Base-by-base conservation (phyloP, 257 asterid species). In the Lantana camara region DNA sequence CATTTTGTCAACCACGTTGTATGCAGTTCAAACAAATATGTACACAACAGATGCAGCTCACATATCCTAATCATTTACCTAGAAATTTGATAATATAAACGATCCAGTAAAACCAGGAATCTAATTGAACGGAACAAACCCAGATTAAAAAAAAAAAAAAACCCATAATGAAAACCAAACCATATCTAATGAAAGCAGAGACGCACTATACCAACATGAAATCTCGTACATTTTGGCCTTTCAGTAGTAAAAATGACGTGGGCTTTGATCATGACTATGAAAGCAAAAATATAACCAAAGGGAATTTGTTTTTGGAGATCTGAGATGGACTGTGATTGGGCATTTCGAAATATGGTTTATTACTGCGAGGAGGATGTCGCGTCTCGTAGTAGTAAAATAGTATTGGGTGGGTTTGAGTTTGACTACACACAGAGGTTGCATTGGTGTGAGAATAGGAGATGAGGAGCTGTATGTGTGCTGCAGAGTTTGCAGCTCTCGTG, bases 281-380 rank as follows among this genome's bases (percentile, higher is more conserved):
- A 45, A 35, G 69, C 38, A 27, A 48, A 61, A 42, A 5, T 17
- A 50, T 68, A 58, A 70, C 58, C 57, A 61, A 69, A 55, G 72
- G 71, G 71, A 12, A 4, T 57, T 57, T 42, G 55, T 11, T 51
- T 27, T 60, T 51, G 62, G 79, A 76, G 85, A 76, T 76, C 80
- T 66, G 85, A 50, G 61, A 7, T 46, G 47, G 80, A 76, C 59
- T 46, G 52, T 66, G 79, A 79, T 64, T 73, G 75, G 67, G 22
- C 73, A 63, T 53, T 63, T 35, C 56, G 75, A 54, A 67, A 14
- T 42, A 45, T 45, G 62, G 48, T 68, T 55, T 27, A 5, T 2
- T 2, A 57, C 58, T 60, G 47, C n/a, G 60, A 58, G 41, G 55
- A 44, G 34, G 42, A 7, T 27, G n/a, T n/a, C n/a, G n/a, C n/a